Conservation (phyloP, 176 grass and related monocot genomes). For the Avena insularis region DNA sequence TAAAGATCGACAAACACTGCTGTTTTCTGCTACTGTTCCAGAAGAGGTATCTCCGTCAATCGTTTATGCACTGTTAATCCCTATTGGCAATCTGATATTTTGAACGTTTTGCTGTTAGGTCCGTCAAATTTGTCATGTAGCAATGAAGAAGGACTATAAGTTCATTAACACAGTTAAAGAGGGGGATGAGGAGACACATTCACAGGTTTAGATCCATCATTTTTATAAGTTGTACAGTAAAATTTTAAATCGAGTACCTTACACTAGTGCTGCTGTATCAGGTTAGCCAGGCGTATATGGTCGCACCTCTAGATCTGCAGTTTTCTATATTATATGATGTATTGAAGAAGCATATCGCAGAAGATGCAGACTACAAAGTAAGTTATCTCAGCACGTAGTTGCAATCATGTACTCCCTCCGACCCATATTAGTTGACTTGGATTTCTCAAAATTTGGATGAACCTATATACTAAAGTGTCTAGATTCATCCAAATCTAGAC, state of each 20-base stretch:
- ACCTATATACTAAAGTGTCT: too few relatives aligned
- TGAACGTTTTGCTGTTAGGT: slow-evolving; percentile 59
- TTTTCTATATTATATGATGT: slow-evolving; percentile 72
- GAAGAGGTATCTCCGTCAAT: slow-evolving; percentile 66
- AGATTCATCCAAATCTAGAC: too few relatives aligned
- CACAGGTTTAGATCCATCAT: slow-evolving; percentile 61
- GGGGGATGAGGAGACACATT: slow-evolving; percentile 87
- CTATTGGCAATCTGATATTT: slow-evolving; percentile 39
- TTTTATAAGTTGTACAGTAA: slow-evolving; percentile 4
- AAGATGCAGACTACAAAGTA: slow-evolving; percentile 93
- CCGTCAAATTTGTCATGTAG: slow-evolving; percentile 77
- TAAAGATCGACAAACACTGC: slow-evolving; percentile 89
- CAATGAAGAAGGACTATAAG: slow-evolving; percentile 78
- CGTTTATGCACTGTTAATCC: slow-evolving; percentile 32
- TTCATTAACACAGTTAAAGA: slow-evolving; percentile 94
- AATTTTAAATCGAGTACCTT: slow-evolving; percentile 22
- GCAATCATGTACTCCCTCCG: not conserved
- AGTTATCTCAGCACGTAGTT: slow-evolving; percentile 40
- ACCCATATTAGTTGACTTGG: too few relatives aligned
- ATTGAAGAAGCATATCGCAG: slow-evolving; percentile 68
- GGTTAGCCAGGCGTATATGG: slow-evolving; percentile 80
- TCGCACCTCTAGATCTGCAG: slow-evolving; percentile 70
- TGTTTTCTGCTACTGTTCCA: slow-evolving; percentile 97
- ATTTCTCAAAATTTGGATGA: too few relatives aligned
- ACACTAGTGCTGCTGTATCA: slow-evolving; percentile 55